Evolutionary conservation across 768 basidiomycete genomes (phyloP), one percentile per base, ranked within the genome.

Genomic region (Leccinum longicurvipes): DNA sequence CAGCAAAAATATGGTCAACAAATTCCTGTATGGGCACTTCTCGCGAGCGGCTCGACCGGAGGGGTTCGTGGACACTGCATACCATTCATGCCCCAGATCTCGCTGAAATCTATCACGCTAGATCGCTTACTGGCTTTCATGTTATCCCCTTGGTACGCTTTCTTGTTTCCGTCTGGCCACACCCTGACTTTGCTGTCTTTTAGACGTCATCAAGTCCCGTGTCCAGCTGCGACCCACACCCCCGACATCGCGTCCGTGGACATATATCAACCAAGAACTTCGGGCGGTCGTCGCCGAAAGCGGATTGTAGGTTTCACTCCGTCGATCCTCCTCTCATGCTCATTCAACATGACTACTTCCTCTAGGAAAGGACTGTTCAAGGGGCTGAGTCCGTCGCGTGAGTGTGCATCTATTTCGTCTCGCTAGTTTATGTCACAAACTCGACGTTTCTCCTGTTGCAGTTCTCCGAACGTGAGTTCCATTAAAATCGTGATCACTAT

Each of bases 201-300:
- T 34, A 89, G 94, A 98, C 60, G 91, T 97, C 5, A 82, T 95
- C 29, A 98, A 98, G 74, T 94, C 92, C 4, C 84, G 93, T 32
- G 78, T 97, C 10, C 95, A 98, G 64, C 79, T 95, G 7, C 83
- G 90, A 1, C 65, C 79, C 0, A 82, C 77, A 2, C 93, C 95
- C 0, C 92, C 93, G 9, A 75, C 74, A 34, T 82, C 91, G 2
- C 85, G 82, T 5, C 88, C 88, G 7, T 80, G 83, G 57, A 85
- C 78, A 53, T 97, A 97, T 63, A 91, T 98, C 46, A 76, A 76
- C 0, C 71, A 74, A 31, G 93, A 96, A 65, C 58, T 93, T n/a
- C 78, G 73, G 52, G 70, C 76, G 0, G 80, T 96, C 25, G 70
- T 94, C 1, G 69, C 75, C 8, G 91, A 92, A 71, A 82, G 84